Base-by-base conservation (phyloP, 208 protist genomes). In the Leishmania tropica region DNA sequence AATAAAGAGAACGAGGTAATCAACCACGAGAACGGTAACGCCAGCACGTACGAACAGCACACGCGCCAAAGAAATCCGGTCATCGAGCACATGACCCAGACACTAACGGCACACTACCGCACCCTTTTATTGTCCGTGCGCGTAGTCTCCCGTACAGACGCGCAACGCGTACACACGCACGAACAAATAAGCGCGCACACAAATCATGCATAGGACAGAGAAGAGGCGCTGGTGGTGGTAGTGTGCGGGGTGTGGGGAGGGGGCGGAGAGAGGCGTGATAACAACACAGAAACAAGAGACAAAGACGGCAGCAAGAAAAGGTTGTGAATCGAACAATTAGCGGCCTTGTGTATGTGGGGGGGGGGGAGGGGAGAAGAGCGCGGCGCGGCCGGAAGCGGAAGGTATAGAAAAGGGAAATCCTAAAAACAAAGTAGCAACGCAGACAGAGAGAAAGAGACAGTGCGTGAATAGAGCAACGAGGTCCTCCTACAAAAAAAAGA, bases 381-480 rank as follows among this genome's bases (percentile, higher is more conserved):
- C n/a, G 3, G 37, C 13, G 40, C 70, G 28, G 28, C 70, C 21
- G 28, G 10, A 51, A 53, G 70, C 70, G 45, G 28, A 31, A 45
- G 47, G 35, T 24, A 45, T 24, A 31, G 15, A 56, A 35, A 76
- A 64, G 51, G 17, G 17, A 47, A 17, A 42, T 15, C 1, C 19
- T 62, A 47, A 45, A 37, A 73, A 60, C 42, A 79, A 74, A 54
- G 54, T 53, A 78, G 35, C 37, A 81, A 37, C n/a, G 72, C 37
- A 75, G 56, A 75, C 48, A 73, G 54, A 64, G 47, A 64, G 68
- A 62, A 74, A 15, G 2, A 72, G 35, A 17, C 28, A 40, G 70
- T 13, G 28, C 24, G 47, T 35, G 37, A 53, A 54, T 53, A 31
- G 24, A 37, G 19, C 19, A 77, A 28, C 35, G n/a, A 58, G 48